Percentiles rank a stretch among this genome's conserved stretches.
These are phyloP conservation scores for Solanum aculeatissimum DNA, from an alignment of 305 asterid species.

Conservation along the genomic window DNA sequence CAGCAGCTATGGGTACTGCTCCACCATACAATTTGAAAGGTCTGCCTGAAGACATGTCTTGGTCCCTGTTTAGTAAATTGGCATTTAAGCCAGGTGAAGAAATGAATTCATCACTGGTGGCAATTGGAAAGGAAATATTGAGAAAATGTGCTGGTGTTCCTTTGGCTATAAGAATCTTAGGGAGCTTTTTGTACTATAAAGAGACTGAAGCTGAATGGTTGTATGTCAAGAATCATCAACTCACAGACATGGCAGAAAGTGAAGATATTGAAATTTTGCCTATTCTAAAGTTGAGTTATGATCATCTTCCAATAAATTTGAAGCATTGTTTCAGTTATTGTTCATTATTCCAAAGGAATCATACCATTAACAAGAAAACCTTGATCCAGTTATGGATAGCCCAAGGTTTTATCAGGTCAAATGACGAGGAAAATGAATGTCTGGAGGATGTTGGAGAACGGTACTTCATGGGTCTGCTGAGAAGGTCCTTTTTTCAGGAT, in stretches of 20 bases:
- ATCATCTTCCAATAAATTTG: background rate
- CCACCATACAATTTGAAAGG: background rate
- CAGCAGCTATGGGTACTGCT: background rate
- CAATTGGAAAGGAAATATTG: background rate
- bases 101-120: background rate
- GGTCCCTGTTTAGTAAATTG: background rate
- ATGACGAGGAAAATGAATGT: background rate
- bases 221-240: background rate
- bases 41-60: background rate
- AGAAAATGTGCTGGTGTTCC: background rate
- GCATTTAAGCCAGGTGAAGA: background rate
- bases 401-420: background rate
- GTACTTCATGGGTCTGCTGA: background rate
- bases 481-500: conserved; percentile 10
- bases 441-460: background rate
- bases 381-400: background rate
- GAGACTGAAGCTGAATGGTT: background rate
- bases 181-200: background rate
- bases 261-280: background rate
- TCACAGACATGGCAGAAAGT: background rate
- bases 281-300: background rate
- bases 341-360: background rate
- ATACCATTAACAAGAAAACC: background rate
- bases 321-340: background rate
- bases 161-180: background rate